Evolutionary conservation across 768 basidiomycete species (phyloP).

Genomic region (Calvatia gigantea): DNA sequence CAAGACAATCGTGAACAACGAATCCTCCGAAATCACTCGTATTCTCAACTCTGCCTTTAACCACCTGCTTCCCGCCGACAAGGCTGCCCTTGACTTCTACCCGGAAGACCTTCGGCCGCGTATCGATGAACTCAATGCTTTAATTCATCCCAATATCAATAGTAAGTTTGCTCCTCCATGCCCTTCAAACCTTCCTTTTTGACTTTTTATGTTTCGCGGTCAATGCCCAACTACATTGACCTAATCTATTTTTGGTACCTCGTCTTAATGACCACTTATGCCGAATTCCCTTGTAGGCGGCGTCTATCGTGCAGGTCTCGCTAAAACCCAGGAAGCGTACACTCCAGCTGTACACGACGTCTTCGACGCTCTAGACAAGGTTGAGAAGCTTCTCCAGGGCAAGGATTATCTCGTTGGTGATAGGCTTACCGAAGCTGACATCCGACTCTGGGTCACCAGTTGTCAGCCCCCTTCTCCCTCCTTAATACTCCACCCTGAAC

Average conservation of each 20-base stretch:
- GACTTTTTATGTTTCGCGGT: too few relatives aligned
- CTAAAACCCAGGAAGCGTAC: slow-evolving; percentile 78
- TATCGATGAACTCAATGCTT: slow-evolving; percentile 83
- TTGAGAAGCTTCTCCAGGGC: slow-evolving; percentile 73
- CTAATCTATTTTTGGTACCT: too few relatives aligned
- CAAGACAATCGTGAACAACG: slow-evolving; percentile 91
- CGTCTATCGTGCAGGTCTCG: slow-evolving; percentile 90
- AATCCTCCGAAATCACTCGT: slow-evolving; percentile 92
- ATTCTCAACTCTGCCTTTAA: slow-evolving; percentile 89
- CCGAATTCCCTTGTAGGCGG: slow-evolving; percentile 50
- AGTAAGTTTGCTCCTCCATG: slow-evolving; percentile 44
- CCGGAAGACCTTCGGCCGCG: slow-evolving; percentile 66
- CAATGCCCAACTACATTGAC: too few relatives aligned
- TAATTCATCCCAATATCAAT: slow-evolving; percentile 84
- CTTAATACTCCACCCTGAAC: neutral
- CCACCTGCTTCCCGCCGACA: slow-evolving; percentile 59
- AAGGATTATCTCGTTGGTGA: slow-evolving; percentile 86
- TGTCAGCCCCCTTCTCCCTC: slow-evolving; percentile 38
- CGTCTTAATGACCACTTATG: too few relatives aligned
- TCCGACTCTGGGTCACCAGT: slow-evolving; percentile 93
- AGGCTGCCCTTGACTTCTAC: slow-evolving; percentile 71
- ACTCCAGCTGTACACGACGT: slow-evolving; percentile 69
- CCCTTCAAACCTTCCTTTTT: neutral
- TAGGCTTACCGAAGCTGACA: slow-evolving; percentile 77
- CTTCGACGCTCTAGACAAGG: slow-evolving; percentile 75